Percentiles rank a stretch among this genome's conserved stretches.
Conservation (phyloP, 208 protist genomes). For the Kentomonas sorsogonicus region DNA sequence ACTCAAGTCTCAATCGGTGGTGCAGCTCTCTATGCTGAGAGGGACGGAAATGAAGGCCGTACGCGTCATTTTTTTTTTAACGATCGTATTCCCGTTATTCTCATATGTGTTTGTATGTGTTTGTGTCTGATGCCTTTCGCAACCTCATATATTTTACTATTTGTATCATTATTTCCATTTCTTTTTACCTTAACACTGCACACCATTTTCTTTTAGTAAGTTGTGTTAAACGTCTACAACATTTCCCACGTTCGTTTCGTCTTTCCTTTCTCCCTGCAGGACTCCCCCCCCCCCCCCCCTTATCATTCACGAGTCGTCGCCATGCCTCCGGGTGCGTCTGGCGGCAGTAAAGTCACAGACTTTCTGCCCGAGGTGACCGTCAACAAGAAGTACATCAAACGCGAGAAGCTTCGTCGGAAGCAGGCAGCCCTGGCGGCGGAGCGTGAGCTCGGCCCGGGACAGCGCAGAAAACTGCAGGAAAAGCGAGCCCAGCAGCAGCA, state of each 20-base stretch:
- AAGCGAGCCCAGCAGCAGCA: background rate
- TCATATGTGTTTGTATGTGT: constrained; percentile 4
- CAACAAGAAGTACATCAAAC: constrained; percentile 62
- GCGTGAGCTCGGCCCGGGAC: background rate
- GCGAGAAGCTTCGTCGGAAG: constrained; percentile 25
- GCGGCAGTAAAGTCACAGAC: too few relatives aligned
- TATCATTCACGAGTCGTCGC: background rate
- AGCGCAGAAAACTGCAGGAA: constrained; percentile 6
- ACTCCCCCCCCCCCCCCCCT: background rate
- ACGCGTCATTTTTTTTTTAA: constrained; percentile 8
- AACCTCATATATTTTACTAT: too few relatives aligned
- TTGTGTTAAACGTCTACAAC: background rate
- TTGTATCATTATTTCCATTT: background rate
- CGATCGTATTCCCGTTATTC: constrained; percentile 1
- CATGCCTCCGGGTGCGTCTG: background rate
- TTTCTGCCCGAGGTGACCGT: constrained; percentile 30
- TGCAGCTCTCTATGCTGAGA: background rate
- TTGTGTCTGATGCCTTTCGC: too few relatives aligned
- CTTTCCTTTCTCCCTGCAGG: background rate
- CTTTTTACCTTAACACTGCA: background rate
- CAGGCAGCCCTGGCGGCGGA: constrained; percentile 22
- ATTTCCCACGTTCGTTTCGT: constrained; percentile 2
- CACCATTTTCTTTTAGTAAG: background rate
- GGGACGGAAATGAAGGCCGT: background rate
- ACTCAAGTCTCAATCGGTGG: background rate